phyloP scores from a whole-genome alignment of 176 grass and related monocot genomes.

The Pharus latifolius region DNA sequence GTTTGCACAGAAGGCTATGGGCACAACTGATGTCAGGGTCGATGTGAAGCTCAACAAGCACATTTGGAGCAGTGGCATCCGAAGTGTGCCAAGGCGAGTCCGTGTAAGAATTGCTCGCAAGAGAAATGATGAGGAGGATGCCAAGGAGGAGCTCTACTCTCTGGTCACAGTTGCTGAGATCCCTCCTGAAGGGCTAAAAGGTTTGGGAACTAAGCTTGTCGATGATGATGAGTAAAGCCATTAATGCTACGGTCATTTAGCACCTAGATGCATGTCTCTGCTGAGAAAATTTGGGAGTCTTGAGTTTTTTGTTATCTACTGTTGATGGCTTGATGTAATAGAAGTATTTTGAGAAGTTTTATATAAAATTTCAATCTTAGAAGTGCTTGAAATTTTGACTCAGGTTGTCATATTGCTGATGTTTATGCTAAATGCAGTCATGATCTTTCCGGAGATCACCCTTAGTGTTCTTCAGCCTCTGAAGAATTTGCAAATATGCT shows the following conservation, averaged over 20 bases:
- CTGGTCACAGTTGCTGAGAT: conserved; percentile 79
- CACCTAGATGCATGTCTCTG: too few relatives aligned
- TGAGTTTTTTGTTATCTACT: conserved; percentile 31
- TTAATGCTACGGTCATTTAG: too few relatives aligned
- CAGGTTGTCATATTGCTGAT: background rate
- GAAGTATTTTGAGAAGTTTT: conserved; percentile 26
- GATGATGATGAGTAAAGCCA: conserved; percentile 59
- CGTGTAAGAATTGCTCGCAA: conserved; percentile 84
- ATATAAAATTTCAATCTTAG: conserved; percentile 12
- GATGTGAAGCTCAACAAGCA: conserved; percentile 99
- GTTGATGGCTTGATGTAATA: conserved; percentile 36
- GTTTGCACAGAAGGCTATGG: conserved; percentile 87
- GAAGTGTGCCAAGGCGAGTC: conserved; percentile 71
- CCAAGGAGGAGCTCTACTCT: conserved; percentile 89
- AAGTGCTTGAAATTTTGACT: conserved; percentile 32
- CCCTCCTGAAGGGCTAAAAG: conserved; percentile 68
- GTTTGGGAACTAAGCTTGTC: conserved; percentile 73
- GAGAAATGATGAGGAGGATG: conserved; percentile 79
- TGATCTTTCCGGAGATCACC: too few relatives aligned
- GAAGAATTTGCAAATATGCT: too few relatives aligned
- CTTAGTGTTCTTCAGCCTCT: too few relatives aligned
- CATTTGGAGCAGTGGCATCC: conserved; percentile 84
- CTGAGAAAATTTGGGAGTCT: conserved; percentile 18
- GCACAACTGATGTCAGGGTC: conserved; percentile 53
- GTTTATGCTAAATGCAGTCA: too few relatives aligned